Percentiles rank a stretch among this genome's conserved stretches.
phyloP scores from a whole-genome alignment of 805 yeast species.

The Henningerozyma blattae region DNA sequence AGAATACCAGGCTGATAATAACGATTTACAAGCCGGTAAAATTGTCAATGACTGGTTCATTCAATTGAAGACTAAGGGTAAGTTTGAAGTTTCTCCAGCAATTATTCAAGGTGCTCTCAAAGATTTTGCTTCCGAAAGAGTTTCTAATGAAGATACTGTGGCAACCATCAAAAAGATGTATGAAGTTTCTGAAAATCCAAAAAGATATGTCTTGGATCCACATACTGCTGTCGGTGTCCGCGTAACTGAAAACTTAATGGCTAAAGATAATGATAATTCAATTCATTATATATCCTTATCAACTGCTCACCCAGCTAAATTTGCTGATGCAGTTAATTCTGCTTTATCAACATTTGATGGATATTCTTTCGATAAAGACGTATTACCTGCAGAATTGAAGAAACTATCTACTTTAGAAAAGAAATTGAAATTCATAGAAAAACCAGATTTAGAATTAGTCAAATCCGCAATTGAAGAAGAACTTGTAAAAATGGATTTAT shows the following conservation, averaged over 20 bases:
- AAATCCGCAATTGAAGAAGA: conserved; percentile 68
- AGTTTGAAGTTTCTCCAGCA: conserved; percentile 54
- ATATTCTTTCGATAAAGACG: conserved; percentile 79
- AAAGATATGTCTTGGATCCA: conserved; percentile 82
- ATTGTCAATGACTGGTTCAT: conserved; percentile 66
- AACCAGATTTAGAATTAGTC: conserved; percentile 61
- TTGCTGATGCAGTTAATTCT: conserved; percentile 86
- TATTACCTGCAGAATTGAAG: conserved; percentile 79
- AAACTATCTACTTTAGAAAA: conserved; percentile 58
- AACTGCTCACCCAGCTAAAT: conserved; percentile 98
- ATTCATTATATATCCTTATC: conserved; percentile 63
- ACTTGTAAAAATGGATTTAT: conserved; percentile 37
- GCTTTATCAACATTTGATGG: conserved; percentile 56
- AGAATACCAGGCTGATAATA: conserved; percentile 40
- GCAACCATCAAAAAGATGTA: conserved; percentile 66
- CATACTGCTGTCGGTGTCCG: conserved; percentile 93
- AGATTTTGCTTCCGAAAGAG: conserved; percentile 70
- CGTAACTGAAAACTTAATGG: conserved; percentile 55
- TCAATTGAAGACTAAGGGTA: conserved; percentile 63
- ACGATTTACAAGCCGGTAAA: conserved; percentile 65
- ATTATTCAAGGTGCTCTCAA: conserved; percentile 54
- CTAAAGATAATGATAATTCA: conserved; percentile 30
- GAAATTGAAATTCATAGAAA: conserved; percentile 59
- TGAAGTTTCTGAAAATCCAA: conserved; percentile 36
- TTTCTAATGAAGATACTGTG: conserved; percentile 67